These are phyloP conservation scores for Rosa rugosa DNA, from an alignment of 306 rosid genomes.

Conservation along the genomic window DNA sequence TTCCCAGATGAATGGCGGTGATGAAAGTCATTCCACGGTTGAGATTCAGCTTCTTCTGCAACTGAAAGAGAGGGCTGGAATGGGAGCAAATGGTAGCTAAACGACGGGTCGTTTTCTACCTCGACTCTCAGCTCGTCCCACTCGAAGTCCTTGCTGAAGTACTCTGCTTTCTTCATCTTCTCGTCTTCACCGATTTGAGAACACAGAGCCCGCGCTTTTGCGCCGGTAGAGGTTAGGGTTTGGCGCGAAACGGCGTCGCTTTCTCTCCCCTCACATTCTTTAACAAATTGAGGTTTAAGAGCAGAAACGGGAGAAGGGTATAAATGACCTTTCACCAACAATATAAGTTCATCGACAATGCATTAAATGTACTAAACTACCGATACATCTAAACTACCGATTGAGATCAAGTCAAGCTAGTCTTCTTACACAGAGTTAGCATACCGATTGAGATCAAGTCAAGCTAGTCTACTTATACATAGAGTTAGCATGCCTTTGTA, in stretches of 20 bases:
- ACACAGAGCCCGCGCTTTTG: too few species aligned
- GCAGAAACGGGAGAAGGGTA: background rate
- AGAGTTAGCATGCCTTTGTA: too few species aligned
- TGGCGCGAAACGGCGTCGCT: background rate
- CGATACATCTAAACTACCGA: too few species aligned
- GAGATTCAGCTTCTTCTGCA: slow-evolving; percentile 36
- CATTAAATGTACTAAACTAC: too few species aligned
- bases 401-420: too few species aligned
- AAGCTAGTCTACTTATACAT: too few species aligned
- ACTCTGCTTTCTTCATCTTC: slow-evolving; percentile 38
- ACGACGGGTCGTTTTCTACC: slow-evolving; percentile 55
- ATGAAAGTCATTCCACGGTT: slow-evolving; percentile 80
- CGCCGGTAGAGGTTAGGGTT: background rate
- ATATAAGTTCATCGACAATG: too few species aligned
- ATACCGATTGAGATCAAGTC: too few species aligned
- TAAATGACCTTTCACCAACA: background rate
- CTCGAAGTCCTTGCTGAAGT: slow-evolving; percentile 70
- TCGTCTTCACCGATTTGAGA: background rate
- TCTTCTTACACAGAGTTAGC: too few species aligned
- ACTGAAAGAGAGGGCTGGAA: slow-evolving; percentile 28
- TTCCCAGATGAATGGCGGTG: slow-evolving; percentile 82
- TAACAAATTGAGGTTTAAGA: background rate
- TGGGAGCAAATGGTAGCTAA: slow-evolving; percentile 57
- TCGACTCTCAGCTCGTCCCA: slow-evolving; percentile 74
- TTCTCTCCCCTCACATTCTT: background rate